Evolutionary conservation across 768 basidiomycete species (phyloP), one percentile per base, ranked within the genome.

Genomic region (Boletus insuetus): DNA sequence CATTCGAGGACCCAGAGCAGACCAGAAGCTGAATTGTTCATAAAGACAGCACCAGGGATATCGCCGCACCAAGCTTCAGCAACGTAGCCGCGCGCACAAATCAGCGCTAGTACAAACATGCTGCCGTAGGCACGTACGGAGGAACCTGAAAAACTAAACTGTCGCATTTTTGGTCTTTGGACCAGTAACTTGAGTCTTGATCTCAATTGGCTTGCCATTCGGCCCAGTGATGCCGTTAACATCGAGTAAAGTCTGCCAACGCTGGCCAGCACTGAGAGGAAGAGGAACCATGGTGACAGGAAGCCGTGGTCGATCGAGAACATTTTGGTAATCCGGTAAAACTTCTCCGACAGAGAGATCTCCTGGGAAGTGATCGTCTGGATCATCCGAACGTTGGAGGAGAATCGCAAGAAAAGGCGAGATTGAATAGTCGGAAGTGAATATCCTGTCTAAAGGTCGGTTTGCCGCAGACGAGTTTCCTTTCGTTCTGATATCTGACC

Each of bases 161-260:
- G 84, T 85, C 8, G 82, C 71, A 58, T 82, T 82, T 16, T 72
- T 71, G 11, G 69, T 69, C 44, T 79, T 69, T 26, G 71, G 67
- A 31, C 76, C 70, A 11, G 71, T 63, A 16, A 87, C 85, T 26
- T 66, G 69, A 0, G 82, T 80, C 5, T 59, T 64, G 44, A 83
- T 61, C 22, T 72, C 60, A 41, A 86, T 79, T 17, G 72, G 55
- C 31, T 80, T 64, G 7, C 84, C 84, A 52, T 85, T 77, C 0
- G 85, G 84, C 2, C 84, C 87, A 20, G 83, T 77, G 50, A 89
- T 72, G 2, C 83, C 84, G 56, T 86, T 72, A 12, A 74, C 68
- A 59, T 89, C 89, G 10, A 88, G 75, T 29, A 85, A 69, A 0
- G 83, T 73, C 59, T 84, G 82, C 75, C 86, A 87, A 59, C 89